Base-by-base conservation (phyloP, 495 filamentous ascomycete species). In the Amphirosellinia nigrospora region DNA sequence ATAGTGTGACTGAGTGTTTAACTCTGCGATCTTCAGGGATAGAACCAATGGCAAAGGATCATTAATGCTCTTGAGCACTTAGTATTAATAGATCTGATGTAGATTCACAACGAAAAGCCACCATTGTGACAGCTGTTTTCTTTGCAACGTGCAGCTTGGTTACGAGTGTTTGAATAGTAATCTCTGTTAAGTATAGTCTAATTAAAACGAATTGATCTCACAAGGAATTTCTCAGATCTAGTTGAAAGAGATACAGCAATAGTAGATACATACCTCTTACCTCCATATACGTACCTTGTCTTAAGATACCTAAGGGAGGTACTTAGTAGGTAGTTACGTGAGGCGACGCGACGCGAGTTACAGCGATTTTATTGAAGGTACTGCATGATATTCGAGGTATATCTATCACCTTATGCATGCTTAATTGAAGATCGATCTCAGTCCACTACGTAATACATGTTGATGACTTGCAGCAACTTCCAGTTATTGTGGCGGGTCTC, bases 401-500 rank as follows among this genome's bases (percentile, higher is more conserved):
- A n/a, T n/a, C n/a, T n/a, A n/a, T n/a, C n/a, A n/a, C 26, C 50
- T 13, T 30, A 30, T 53, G 50, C 26, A 53, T 15, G 50, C 23
- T 53, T 16, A 53, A 53, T 53, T 30, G 13, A 30, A 30, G 50
- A 52, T 52, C 48, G 4, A 52, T 50, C 8, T 16, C 41, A n/a
- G 9, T 19, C 16, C 16, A 21, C 16, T 6, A 46, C 1, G 16
- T 21, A 21, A 1, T 21, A 16, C 19, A 21, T n/a, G 43, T n/a
- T 46, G 43, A 46, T 28, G 48, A 52, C 10, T 28, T 11, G 21
- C 30, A 58, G 55, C 39, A n/a, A 11, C 28, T 36, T 34, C 11
- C 28, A 28, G 28, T 56, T 55, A 36, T 26, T 66, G 50, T 34
- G 64, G 50, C 64, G 61, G n/a, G n/a, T n/a, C n/a, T n/a, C n/a